A percentile compares a stretch with the other conserved stretches of the same genome.
phyloP scores from a whole-genome alignment of 2,329 filamentous ascomycete genomes.

The Emericellopsis atlantica region DNA sequence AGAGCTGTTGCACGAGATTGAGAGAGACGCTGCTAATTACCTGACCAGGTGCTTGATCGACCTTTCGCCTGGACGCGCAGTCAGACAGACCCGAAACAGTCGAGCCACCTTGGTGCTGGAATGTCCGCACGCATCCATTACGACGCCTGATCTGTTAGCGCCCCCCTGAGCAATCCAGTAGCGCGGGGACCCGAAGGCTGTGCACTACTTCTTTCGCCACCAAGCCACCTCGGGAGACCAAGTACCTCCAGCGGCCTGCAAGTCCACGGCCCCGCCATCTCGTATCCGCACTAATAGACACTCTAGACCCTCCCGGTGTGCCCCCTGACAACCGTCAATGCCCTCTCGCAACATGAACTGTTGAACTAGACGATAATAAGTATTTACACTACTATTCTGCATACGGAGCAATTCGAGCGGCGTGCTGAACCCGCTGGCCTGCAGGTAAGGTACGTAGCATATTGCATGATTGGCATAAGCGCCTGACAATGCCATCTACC shows the following conservation, averaged over 20 bases:
- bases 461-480: too few relatives aligned
- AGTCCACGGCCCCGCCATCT: neutral
- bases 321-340: neutral
- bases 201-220: neutral
- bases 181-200: slow-evolving; percentile 2
- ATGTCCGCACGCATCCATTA: neutral
- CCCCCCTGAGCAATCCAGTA: neutral
- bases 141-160: neutral
- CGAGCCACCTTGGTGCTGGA: neutral
- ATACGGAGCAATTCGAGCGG: too few relatives aligned
- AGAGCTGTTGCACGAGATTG: neutral
- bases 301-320: neutral
- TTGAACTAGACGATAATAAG: too few relatives aligned
- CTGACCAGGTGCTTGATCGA: too few relatives aligned
- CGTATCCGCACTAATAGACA: slow-evolving; percentile 2
- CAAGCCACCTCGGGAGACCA: neutral
- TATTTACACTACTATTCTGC: too few relatives aligned
- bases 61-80: neutral
- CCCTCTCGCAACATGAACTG: too few relatives aligned
- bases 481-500: too few relatives aligned
- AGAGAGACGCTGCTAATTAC: too few relatives aligned
- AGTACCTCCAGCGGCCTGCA: neutral
- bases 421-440: neutral
- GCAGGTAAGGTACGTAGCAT: too few relatives aligned
- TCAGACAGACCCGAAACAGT: neutral